phyloP scores from a whole-genome alignment of 2,329 filamentous ascomycete species.

The Beauveria caledonica region DNA sequence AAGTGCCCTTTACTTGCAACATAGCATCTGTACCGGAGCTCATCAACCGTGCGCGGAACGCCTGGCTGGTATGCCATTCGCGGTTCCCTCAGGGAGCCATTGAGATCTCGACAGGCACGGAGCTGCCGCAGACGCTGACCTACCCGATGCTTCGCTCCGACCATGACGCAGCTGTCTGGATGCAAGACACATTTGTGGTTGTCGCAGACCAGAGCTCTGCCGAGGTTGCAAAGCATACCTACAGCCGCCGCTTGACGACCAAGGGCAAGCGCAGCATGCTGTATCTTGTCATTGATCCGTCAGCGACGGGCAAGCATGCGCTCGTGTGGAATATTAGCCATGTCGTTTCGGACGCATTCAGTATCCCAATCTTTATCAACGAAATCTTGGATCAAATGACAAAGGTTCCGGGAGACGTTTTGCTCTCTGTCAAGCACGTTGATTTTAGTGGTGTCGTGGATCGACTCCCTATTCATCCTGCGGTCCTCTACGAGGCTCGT shows the following conservation, averaged over 20 bases:
- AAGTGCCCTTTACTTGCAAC: not conserved
- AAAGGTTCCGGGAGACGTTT: not conserved
- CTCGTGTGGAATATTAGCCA: constrained; percentile 1
- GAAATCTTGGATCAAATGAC: not conserved
- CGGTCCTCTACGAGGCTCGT: not conserved
- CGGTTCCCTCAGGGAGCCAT: not conserved
- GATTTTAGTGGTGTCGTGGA: not conserved
- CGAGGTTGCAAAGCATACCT: not conserved
- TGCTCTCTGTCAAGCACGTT: not conserved
- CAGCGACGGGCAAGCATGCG: not conserved
- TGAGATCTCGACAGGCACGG: not conserved
- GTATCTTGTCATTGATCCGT: not conserved
- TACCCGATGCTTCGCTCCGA: constrained; percentile 1
- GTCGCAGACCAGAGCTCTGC: not conserved
- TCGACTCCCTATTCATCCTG: not conserved
- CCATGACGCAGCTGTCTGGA: not conserved
- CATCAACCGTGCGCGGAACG: not conserved
- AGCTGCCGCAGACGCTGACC: not conserved
- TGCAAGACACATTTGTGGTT: not conserved
- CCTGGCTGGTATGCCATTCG: not conserved
- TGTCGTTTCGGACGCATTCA: not conserved
- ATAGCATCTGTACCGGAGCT: not conserved
- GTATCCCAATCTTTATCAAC: not conserved
- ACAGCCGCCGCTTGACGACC: not conserved
- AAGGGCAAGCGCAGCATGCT: constrained; percentile 4